These are phyloP conservation scores for Auriculariales sp. DNA, from an alignment of 768 basidiomycete species.

Conservation along the genomic window DNA sequence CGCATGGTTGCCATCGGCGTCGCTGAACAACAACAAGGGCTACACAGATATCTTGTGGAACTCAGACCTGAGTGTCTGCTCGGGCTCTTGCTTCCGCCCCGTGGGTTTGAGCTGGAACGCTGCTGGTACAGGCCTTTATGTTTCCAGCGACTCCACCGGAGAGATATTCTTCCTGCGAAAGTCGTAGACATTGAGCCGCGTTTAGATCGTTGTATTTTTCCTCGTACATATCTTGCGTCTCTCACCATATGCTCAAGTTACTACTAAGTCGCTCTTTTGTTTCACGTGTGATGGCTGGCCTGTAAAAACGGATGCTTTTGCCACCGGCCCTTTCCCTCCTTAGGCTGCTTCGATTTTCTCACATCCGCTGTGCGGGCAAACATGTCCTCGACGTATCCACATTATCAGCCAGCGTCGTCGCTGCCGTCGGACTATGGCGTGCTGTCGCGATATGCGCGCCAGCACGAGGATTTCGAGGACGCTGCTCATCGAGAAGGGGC, in stretches of 20 bases:
- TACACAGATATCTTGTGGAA: not conserved
- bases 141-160: not conserved
- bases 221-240: no score
- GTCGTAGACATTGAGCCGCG: no score
- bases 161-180: not conserved
- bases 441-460: constrained; percentile 31
- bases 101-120: not conserved
- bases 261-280: no score
- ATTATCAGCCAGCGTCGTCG: constrained; percentile 35
- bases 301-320: no score
- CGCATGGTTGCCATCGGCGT: not conserved
- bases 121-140: not conserved
- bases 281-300: no score
- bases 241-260: no score
- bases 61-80: not conserved
- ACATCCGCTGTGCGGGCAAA: no score
- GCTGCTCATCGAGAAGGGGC: constrained; percentile 9
- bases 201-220: no score
- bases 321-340: no score
- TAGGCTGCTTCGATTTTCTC: no score
- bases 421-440: constrained; percentile 54
- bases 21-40: not conserved
- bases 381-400: constrained; percentile 32
- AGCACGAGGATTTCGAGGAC: not conserved
- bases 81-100: not conserved